phyloP scores from a whole-genome alignment of 2,329 filamentous ascomycete species.

The Thelonectria discophora region DNA sequence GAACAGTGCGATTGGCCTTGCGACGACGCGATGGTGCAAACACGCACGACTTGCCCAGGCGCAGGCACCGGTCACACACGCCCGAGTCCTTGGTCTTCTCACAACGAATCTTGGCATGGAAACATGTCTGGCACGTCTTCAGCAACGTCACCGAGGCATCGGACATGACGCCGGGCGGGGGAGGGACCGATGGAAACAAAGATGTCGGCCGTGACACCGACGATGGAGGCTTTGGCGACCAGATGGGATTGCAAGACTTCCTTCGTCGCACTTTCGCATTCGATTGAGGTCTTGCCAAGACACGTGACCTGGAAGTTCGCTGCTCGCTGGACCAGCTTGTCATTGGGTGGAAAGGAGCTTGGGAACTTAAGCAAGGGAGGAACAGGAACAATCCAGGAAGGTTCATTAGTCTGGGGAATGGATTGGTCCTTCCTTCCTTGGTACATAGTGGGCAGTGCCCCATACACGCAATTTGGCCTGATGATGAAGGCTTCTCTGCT shows the following conservation, averaged over 20 bases:
- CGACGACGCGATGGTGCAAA: conserved; percentile 45
- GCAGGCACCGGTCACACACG: conserved; percentile 46
- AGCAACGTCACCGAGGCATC: conserved; percentile 26
- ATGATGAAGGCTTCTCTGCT: too few relatives aligned
- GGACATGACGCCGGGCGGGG: conserved; percentile 16
- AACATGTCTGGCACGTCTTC: conserved; percentile 49
- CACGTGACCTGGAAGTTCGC: conserved; percentile 9
- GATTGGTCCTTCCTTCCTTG: not conserved
- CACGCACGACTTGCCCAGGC: conserved; percentile 45
- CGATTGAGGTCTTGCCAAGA: not conserved
- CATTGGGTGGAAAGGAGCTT: not conserved
- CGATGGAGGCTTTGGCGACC: conserved; percentile 1
- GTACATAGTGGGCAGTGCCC: not conserved
- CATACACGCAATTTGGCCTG: not conserved
- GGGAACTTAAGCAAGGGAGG: not conserved
- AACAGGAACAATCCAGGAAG: not conserved
- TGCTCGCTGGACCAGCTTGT: not conserved
- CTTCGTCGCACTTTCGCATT: not conserved
- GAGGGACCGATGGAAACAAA: not conserved
- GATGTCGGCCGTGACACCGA: not conserved
- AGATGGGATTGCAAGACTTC: not conserved
- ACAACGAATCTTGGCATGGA: conserved; percentile 49
- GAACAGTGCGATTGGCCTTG: conserved; percentile 29
- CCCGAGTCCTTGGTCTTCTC: conserved; percentile 46
- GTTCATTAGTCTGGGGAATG: not conserved